Percentiles rank a stretch among this genome's conserved stretches.
These are phyloP conservation scores for Botrytis medusae DNA, from an alignment of 2,329 filamentous ascomycete genomes.

Conservation along the genomic window DNA sequence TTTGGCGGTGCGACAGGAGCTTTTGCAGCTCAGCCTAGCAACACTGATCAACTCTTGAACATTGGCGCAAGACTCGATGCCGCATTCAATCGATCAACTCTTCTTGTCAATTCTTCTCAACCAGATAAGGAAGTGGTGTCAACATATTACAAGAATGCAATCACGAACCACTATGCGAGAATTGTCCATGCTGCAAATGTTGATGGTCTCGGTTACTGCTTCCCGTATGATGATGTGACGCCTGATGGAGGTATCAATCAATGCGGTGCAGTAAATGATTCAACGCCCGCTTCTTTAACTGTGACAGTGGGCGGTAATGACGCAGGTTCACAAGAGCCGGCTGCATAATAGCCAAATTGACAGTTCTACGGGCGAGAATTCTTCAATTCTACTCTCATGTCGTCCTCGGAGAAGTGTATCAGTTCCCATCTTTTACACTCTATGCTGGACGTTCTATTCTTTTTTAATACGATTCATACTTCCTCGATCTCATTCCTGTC, in stretches of 20 bases:
- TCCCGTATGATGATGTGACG: constrained; percentile 70
- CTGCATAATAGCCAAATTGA: neutral
- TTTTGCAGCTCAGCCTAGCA: constrained; percentile 45
- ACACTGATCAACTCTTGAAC: constrained; percentile 49
- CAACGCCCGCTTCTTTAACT: constrained; percentile 20
- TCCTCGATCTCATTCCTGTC: constrained; percentile 26
- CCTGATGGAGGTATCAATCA: constrained; percentile 56
- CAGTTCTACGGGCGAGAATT: neutral
- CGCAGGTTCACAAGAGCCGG: constrained; percentile 24
- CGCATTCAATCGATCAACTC: constrained; percentile 71
- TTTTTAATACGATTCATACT: constrained; percentile 23
- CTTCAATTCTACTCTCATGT: neutral
- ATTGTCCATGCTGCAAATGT: constrained; percentile 61
- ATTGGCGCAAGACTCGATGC: constrained; percentile 74
- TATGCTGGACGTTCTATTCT: constrained; percentile 12
- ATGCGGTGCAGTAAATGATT: constrained; percentile 58
- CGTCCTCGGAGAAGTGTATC: constrained; percentile 5
- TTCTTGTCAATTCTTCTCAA: constrained; percentile 55
- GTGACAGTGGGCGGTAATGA: constrained; percentile 31
- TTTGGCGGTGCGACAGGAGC: constrained; percentile 64
- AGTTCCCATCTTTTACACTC: constrained; percentile 22
- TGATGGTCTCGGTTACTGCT: constrained; percentile 65
- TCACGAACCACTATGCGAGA: constrained; percentile 67
- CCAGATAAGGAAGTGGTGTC: constrained; percentile 50
- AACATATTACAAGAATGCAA: constrained; percentile 52